phyloP scores from a whole-genome alignment of 148 eudicot genomes.

The Salicornia ramosissima region DNA sequence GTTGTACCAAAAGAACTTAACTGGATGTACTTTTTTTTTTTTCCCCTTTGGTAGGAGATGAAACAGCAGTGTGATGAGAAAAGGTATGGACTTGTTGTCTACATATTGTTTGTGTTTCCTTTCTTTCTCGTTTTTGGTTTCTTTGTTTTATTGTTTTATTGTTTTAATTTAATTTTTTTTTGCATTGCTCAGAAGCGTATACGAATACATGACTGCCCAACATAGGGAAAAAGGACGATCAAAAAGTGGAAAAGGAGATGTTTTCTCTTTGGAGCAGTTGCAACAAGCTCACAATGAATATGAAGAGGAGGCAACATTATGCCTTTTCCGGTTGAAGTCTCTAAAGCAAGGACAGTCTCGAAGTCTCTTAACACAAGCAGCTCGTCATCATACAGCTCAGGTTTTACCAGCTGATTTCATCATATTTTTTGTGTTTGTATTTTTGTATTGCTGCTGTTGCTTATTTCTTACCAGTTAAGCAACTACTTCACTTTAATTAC shows the following conservation, averaged over 20 bases:
- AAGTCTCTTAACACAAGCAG: conserved; percentile 92
- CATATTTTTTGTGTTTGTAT: background rate
- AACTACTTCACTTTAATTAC: conserved; percentile 25
- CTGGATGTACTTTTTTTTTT: conserved; percentile 22
- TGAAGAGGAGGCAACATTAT: conserved; percentile 85
- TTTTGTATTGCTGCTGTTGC: background rate
- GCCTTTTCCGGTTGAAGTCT: conserved; percentile 85
- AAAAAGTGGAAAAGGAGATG: conserved; percentile 74
- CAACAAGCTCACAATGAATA: conserved; percentile 74
- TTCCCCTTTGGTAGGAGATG: conserved; percentile 81
- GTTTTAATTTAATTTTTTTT: conserved; percentile 13
- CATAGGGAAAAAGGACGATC: conserved; percentile 69
- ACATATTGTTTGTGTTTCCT: background rate
- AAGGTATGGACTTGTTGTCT: conserved; percentile 43
- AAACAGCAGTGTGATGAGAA: conserved; percentile 87
- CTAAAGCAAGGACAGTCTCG: conserved; percentile 93
- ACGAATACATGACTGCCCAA: conserved; percentile 68
- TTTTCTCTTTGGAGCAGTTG: conserved; percentile 54
- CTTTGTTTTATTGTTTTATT: conserved; percentile 12
- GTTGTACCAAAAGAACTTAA: conserved; percentile 5
- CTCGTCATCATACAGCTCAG: conserved; percentile 98
- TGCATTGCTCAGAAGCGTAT: conserved; percentile 51
- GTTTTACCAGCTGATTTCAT: conserved; percentile 28
- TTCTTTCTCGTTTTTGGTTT: background rate
- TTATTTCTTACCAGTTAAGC: background rate